Evolutionary conservation across 2,329 filamentous ascomycete genomes (phyloP), one percentile per base, ranked within the genome.

Genomic region (Zasmidium cellare): DNA sequence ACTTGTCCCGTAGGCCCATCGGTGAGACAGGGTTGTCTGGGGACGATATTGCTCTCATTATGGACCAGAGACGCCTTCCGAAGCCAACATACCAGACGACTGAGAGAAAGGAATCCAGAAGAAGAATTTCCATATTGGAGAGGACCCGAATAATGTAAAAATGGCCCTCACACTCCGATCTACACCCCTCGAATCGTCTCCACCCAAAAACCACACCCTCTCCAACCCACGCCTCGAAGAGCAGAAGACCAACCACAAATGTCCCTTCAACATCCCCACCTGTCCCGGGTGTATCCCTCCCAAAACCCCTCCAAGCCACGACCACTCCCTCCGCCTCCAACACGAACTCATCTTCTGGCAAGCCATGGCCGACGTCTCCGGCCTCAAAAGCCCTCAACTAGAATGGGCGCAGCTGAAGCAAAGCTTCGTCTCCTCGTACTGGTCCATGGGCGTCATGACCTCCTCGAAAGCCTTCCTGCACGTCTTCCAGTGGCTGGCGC

Each of bases 401-500:
- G 22, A 53, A 16, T 53, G 35, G 51, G 16, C 19, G 6, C 51
- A 53, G 23, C 38, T 53, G 12, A 53, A 53, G 19, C 51, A 53
- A 22, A 23, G 14, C 20, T 53, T 53, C 38, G 51, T 44, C 12
- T 46, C 51, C 18, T 53, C 35, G 19, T 53, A 53, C 38, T 53
- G 35, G 35, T 53, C 35, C 22, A 41, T 25, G 22, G 38, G 51
- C n/a, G 51, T 53, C 19, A 41, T 53, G 19, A 18, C 35, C 18
- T 41, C 19, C 5, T 23, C 51, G 2, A 53, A 53, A 46, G 14
- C 31, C 9, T 53, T 45, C 22, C 20, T 53, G 14, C 51, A 41
- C 31, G 51, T 53, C n/a, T 53, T 53, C n/a, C 35, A 53, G n/a
- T 53, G 35, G 51, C 51, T 53, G n/a, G 51, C 51, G 11, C 51